Evolutionary conservation across 1,139 yeast species (phyloP).

Genomic region (Kodamaea suecica): DNA sequence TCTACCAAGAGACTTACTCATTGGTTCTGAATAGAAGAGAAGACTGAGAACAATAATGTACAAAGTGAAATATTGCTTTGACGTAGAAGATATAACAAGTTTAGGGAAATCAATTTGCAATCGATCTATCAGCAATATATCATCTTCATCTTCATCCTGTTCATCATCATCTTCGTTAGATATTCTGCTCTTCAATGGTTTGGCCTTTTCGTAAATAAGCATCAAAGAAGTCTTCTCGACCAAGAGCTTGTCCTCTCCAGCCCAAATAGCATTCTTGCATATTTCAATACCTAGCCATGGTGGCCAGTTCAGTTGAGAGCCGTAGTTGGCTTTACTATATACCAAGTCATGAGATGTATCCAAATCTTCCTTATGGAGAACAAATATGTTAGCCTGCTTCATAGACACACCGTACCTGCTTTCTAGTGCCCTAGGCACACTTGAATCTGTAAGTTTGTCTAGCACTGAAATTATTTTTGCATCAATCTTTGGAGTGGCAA

Average conservation of each 20-base stretch:
- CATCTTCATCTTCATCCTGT: slow-evolving; percentile 6
- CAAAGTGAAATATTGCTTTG: slow-evolving; percentile 41
- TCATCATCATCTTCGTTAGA: slow-evolving; percentile 9
- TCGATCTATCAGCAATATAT: slow-evolving; percentile 14
- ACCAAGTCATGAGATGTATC: slow-evolving; percentile 18
- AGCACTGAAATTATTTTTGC: slow-evolving; percentile 39
- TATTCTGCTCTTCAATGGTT: slow-evolving; percentile 23
- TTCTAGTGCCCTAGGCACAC: slow-evolving; percentile 30
- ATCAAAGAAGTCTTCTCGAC: slow-evolving; percentile 39
- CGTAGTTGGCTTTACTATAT: slow-evolving; percentile 32
- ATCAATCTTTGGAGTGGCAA: slow-evolving; percentile 39
- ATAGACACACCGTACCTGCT: slow-evolving; percentile 38
- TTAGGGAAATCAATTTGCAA: slow-evolving; percentile 42
- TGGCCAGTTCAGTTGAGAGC: slow-evolving; percentile 42
- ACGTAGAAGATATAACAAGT: slow-evolving; percentile 39
- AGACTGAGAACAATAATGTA: slow-evolving; percentile 36
- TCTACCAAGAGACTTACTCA: slow-evolving; percentile 32
- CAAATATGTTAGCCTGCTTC: slow-evolving; percentile 40
- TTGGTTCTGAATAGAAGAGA: slow-evolving; percentile 43
- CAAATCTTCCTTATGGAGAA: slow-evolving; percentile 30
- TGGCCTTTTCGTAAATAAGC: slow-evolving; percentile 33
- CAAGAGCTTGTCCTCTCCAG: slow-evolving; percentile 35
- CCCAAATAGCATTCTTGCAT: slow-evolving; percentile 36
- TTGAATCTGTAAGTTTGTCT: slow-evolving; percentile 24
- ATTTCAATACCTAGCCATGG: slow-evolving; percentile 49